These are phyloP conservation scores for Camelina laxa DNA, from an alignment of 345 rosid species.

Conservation along the genomic window DNA sequence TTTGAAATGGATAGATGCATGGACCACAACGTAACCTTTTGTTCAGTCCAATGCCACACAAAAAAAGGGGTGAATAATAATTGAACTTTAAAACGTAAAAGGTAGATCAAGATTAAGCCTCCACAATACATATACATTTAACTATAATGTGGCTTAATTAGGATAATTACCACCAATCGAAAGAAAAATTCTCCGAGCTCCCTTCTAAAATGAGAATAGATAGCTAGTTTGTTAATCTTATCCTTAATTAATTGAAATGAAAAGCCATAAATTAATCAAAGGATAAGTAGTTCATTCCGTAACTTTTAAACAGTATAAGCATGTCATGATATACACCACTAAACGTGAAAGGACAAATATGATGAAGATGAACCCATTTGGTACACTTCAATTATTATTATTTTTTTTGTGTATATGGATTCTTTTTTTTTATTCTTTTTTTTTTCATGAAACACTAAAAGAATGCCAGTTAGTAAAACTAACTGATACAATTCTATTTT, in stretches of 20 bases:
- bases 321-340: too few relatives aligned
- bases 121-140: not conserved
- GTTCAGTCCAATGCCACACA: constrained; percentile 29
- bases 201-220: not conserved
- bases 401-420: too few relatives aligned
- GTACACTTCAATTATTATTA: too few relatives aligned
- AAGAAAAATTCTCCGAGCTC: not conserved
- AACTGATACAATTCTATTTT: too few relatives aligned
- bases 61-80: constrained; percentile 16
- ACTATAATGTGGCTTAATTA: not conserved
- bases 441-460: too few relatives aligned
- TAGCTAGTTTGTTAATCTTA: not conserved
- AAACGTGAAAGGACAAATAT: too few relatives aligned
- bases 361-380: too few relatives aligned
- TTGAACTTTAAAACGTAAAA: not conserved
- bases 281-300: too few relatives aligned
- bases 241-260: not conserved
- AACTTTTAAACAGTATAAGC: too few relatives aligned
- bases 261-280: not conserved
- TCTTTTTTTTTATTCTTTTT: too few relatives aligned
- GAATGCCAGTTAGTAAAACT: too few relatives aligned
- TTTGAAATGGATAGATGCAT: constrained; percentile 34
- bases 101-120: constrained; percentile 13
- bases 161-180: not conserved
- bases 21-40: constrained; percentile 39